Base-by-base conservation (phyloP, 306 rosid genomes). In the Ceratonia siliqua region DNA sequence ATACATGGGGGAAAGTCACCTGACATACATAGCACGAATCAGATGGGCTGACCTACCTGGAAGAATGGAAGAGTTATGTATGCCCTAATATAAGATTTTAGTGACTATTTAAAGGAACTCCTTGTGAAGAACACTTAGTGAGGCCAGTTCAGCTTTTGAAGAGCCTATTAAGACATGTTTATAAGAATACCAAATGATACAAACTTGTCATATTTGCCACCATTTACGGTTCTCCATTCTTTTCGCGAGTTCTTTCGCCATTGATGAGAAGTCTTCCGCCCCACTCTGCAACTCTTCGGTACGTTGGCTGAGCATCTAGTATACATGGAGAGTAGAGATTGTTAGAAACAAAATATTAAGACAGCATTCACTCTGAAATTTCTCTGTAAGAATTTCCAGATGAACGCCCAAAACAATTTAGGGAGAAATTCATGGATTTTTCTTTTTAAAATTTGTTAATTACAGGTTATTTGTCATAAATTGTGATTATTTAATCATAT, bases 181-280 rank as follows among this genome's bases (percentile, higher is more conserved):
- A 68, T 22, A 52, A 13, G 13, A 66, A 32, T 39, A 62, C 65
- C 5, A 66, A 72, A 58, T 53, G 82, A 64, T 28, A 62, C 81
- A 77, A 77, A 43, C 65, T 49, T 18, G 18, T 77, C 78, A 91
- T 75, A 91, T 61, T 53, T 94, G 92, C 97, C 98, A 93, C 98
- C 98, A 91, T 85, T 94, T 91, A 38, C 94, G 94, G 81, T 83
- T 90, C 86, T 91, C 97, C 94, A 91, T 86, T 74, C 80, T 85
- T 80, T 87, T 88, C 52, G 90, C 88, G 12, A 91, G 88, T 81
- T 94, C 94, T 50, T 66, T 76, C 46, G 97, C 96, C 96, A 88
- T 76, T 25, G 93, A 85, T 82, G 97, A 92, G 42, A 94, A 94
- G 83, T 89, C 82, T 84, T 91, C 82, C 3, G 97, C 91, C 49